Conservation (phyloP, 75 land plant species). For the Cunninghamia lanceolata region DNA sequence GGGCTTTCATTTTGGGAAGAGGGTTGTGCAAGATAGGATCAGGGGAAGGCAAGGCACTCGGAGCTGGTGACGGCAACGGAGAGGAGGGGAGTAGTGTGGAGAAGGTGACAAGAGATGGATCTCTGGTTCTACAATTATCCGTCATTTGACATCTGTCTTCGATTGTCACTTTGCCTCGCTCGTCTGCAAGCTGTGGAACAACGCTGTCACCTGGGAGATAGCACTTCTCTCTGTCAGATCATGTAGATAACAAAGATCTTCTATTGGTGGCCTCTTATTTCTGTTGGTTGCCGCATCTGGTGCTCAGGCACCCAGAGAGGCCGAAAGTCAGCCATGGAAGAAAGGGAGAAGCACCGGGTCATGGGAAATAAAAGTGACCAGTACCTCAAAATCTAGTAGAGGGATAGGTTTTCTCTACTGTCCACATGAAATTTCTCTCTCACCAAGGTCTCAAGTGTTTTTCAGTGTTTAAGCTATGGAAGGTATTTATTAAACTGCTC, state of each 20-base stretch:
- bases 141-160: not conserved
- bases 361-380: no score
- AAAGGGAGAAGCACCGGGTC: no score
- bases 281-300: conserved; percentile 3
- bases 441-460: no score
- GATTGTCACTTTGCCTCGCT: conserved; percentile 26
- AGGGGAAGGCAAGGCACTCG: not conserved
- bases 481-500: no score
- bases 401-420: no score
- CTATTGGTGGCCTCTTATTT: conserved; percentile 9
- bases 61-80: not conserved
- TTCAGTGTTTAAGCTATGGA: no score
- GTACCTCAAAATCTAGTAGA: no score
- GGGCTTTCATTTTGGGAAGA: no score
- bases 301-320: conserved; percentile 17
- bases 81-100: not conserved
- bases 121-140: conserved; percentile 24
- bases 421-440: no score
- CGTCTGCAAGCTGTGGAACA: conserved; percentile 36
- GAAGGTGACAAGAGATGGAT: not conserved
- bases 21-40: no score
- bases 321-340: no score
- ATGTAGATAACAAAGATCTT: conserved; percentile 15
- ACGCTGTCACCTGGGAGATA: conserved; percentile 15
- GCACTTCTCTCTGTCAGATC: conserved; percentile 15